phyloP scores from a whole-genome alignment of 2,329 filamentous ascomycete species.

The Apiospora saccharicola region DNA sequence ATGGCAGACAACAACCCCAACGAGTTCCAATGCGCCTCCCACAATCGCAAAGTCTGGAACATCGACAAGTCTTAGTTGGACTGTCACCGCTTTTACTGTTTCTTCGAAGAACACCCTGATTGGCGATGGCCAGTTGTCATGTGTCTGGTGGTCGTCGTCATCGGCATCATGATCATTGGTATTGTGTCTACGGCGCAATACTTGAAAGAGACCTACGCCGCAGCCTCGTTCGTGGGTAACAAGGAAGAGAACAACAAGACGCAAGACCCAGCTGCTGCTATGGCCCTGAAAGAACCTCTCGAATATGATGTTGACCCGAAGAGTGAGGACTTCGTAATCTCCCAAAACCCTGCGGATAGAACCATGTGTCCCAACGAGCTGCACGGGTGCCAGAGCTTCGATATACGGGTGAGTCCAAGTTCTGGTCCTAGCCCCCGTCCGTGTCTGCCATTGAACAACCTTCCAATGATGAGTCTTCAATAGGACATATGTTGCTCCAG shows the following conservation, averaged over 20 bases:
- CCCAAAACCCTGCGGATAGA: not conserved
- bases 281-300: not conserved
- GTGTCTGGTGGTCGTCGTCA: slow-evolving; percentile 32
- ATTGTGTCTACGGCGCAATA: slow-evolving; percentile 36
- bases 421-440: not conserved
- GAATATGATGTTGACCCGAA: not conserved
- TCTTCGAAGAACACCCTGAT: slow-evolving; percentile 32
- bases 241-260: slow-evolving; percentile 25
- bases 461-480: not conserved
- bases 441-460: not conserved
- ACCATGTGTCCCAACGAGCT: slow-evolving; percentile 26
- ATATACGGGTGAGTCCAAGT: not conserved
- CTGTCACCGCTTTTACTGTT: slow-evolving; percentile 34
- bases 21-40: slow-evolving; percentile 30
- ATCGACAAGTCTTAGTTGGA: slow-evolving; percentile 30
- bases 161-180: slow-evolving; percentile 34
- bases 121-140: slow-evolving; percentile 33
- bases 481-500: slow-evolving; percentile 36
- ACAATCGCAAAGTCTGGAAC: slow-evolving; percentile 31
- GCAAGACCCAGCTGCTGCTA: not conserved
- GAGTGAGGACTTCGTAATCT: not conserved
- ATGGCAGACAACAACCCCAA: slow-evolving; percentile 13
- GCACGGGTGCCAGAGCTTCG: slow-evolving; percentile 30
- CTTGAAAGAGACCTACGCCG: slow-evolving; percentile 32
- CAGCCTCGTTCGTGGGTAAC: slow-evolving; percentile 24